These are phyloP conservation scores for Heritiera littoralis DNA, from an alignment of 345 rosid genomes.

Conservation along the genomic window DNA sequence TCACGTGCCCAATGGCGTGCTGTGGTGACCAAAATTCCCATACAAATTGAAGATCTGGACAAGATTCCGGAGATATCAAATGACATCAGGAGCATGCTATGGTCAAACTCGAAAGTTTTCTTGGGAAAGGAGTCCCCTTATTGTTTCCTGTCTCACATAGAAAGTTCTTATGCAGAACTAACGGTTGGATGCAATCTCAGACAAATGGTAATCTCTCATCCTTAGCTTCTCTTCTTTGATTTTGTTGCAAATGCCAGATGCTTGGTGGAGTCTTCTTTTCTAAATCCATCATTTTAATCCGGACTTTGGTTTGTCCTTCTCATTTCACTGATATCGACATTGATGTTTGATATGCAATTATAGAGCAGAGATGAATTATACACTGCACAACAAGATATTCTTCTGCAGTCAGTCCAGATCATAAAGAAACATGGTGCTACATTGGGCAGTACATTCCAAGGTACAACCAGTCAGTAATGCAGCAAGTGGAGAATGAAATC, in stretches of 20 bases:
- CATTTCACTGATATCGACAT: neutral
- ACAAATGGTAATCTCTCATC: constrained; percentile 52
- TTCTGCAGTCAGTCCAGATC: constrained; percentile 63
- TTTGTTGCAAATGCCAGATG: neutral
- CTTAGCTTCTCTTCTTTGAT: neutral
- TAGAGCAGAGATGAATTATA: constrained; percentile 75
- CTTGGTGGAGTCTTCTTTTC: neutral
- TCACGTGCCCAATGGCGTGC: constrained; percentile 86
- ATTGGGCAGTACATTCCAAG: constrained; percentile 52
- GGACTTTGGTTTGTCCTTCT: neutral
- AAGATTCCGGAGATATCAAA: constrained; percentile 69
- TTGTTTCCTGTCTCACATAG: constrained; percentile 77
- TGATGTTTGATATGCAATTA: constrained; percentile 7
- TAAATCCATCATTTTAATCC: neutral
- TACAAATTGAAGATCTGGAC: constrained; percentile 65
- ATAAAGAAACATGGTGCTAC: constrained; percentile 71
- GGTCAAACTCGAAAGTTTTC: constrained; percentile 64
- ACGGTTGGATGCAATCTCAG: constrained; percentile 85
- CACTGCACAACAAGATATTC: constrained; percentile 68
- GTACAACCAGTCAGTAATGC: constrained; percentile 19
- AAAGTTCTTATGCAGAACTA: constrained; percentile 67
- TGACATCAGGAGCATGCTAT: constrained; percentile 67
- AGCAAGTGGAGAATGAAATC: constrained; percentile 1
- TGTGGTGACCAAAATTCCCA: constrained; percentile 60
- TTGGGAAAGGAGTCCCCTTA: constrained; percentile 81